These are phyloP conservation scores for Aegle marmelos DNA, from an alignment of 345 rosid species.

Conservation along the genomic window DNA sequence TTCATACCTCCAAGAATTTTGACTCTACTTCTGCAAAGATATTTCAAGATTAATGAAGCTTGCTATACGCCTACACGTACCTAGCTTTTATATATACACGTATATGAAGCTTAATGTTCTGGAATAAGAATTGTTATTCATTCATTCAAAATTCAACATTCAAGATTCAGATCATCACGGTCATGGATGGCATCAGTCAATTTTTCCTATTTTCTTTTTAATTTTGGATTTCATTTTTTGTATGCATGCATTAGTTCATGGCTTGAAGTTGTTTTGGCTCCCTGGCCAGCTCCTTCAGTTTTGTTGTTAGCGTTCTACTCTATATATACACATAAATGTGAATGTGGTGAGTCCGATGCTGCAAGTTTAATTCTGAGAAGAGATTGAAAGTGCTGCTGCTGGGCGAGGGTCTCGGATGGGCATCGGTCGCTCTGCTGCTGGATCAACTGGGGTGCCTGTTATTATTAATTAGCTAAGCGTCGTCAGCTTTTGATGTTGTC, in stretches of 20 bases:
- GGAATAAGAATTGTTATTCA: neutral
- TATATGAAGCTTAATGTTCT: neutral
- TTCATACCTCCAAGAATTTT: conserved; percentile 45
- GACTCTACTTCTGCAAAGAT: conserved; percentile 12
- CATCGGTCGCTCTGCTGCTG: neutral
- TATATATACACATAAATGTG: neutral
- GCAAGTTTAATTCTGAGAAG: neutral
- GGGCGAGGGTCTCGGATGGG: neutral
- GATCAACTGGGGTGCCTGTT: neutral
- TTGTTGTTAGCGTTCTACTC: neutral
- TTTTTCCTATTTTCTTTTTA: too few relatives aligned
- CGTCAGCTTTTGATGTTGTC: neutral
- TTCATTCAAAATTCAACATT: too few relatives aligned
- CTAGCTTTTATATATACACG: too few relatives aligned
- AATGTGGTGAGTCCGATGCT: neutral
- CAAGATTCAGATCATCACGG: neutral
- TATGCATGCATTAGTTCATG: neutral
- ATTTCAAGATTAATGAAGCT: neutral
- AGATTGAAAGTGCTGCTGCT: neutral
- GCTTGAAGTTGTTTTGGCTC: neutral
- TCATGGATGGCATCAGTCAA: neutral
- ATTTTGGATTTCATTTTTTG: neutral
- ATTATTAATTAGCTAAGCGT: neutral
- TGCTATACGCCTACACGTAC: too few relatives aligned
- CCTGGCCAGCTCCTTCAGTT: neutral